Evolutionary conservation across 2,329 filamentous ascomycete genomes (phyloP).

Genomic region (Coniella lustricola): DNA sequence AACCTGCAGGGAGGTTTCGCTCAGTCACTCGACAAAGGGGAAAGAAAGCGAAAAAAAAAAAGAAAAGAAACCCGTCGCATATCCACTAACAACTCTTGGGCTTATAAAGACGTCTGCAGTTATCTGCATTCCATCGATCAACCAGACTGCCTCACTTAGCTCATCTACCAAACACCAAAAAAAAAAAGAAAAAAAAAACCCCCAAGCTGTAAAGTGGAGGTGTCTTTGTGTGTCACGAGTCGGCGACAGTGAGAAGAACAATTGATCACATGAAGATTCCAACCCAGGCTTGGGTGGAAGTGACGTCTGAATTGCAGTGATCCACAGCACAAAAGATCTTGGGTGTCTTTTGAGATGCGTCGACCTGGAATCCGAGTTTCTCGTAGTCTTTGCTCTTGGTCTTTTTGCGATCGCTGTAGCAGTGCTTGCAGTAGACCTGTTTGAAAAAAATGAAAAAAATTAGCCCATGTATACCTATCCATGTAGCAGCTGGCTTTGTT

Average conservation of each 20-base stretch:
- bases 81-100: too few species aligned
- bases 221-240: not conserved
- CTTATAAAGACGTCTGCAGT: not conserved
- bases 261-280: constrained; percentile 47
- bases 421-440: constrained; percentile 60
- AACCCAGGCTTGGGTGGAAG: constrained; percentile 51
- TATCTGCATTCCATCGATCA: too few species aligned
- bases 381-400: constrained; percentile 24
- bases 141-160: too few species aligned
- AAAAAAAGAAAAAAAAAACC: too few species aligned
- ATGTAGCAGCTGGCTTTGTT: too few species aligned
- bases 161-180: too few species aligned
- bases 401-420: constrained; percentile 49
- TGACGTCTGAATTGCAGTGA: constrained; percentile 47
- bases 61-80: too few species aligned
- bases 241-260: not conserved
- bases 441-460: constrained; percentile 1
- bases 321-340: constrained; percentile 50
- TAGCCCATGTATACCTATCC: constrained; percentile 2
- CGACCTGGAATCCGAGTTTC: constrained; percentile 30
- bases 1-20: too few species aligned
- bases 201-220: not conserved
- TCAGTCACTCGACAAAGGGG: too few species aligned
- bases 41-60: too few species aligned
- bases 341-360: constrained; percentile 23